phyloP scores from a whole-genome alignment of 2,329 filamentous ascomycete genomes.

The Fusarium algeriense region DNA sequence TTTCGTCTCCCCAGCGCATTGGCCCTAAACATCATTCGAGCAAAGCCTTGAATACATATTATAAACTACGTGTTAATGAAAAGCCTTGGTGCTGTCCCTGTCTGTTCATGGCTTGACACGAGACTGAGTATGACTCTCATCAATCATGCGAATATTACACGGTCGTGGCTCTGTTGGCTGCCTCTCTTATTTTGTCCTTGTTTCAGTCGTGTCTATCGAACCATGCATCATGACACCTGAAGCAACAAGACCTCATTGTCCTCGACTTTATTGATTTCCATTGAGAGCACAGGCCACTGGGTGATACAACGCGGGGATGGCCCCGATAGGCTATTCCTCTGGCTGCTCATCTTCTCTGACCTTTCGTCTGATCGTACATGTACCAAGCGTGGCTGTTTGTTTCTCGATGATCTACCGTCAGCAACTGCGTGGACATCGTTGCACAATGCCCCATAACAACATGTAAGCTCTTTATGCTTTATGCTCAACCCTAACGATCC shows the following conservation, averaged over 20 bases:
- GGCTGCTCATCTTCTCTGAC: conserved; percentile 6
- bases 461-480: conserved; percentile 34
- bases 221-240: conserved; percentile 31
- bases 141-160: conserved; percentile 20
- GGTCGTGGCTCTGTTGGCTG: conserved; percentile 23
- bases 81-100: conserved; percentile 30
- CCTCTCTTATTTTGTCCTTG: conserved; percentile 17
- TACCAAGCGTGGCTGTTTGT: conserved; percentile 8
- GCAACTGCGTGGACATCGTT: conserved; percentile 18
- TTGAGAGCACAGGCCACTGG: conserved; percentile 26
- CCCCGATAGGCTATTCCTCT: conserved; percentile 41
- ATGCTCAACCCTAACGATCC: conserved; percentile 24
- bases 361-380: conserved; percentile 29
- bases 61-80: conserved; percentile 13
- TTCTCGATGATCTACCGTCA: conserved; percentile 23
- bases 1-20: conserved; percentile 36
- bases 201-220: conserved; percentile 18
- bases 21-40: conserved; percentile 42
- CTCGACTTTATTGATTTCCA: conserved; percentile 24
- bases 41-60: conserved; percentile 14
- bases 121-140: conserved; percentile 19
- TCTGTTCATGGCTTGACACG: conserved; percentile 23
- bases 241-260: conserved; percentile 11
- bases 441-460: conserved; percentile 16
- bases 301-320: conserved; percentile 30